phyloP scores from a whole-genome alignment of 1,284 basidiomycete genomes.

The Laetiporus sulphureus region DNA sequence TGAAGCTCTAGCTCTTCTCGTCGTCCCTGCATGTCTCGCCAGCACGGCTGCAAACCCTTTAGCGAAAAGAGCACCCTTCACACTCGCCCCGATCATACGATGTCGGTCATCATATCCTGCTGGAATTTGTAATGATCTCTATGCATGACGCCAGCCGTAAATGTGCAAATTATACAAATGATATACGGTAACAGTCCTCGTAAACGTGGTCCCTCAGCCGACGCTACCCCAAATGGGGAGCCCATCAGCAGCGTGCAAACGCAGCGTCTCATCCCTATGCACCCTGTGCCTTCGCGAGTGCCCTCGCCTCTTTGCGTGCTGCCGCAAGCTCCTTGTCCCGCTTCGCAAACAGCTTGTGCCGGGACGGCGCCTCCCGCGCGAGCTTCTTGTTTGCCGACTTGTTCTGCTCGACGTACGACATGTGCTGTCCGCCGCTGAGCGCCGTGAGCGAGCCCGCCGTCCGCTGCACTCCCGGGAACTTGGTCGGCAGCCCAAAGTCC shows the following conservation, averaged over 20 bases:
- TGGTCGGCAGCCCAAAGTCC: slow-evolving; percentile 54
- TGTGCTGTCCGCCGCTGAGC: slow-evolving; percentile 82
- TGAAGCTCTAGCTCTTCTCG: no score
- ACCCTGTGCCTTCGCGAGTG: slow-evolving; percentile 11
- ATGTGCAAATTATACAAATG: no score
- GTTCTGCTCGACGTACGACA: slow-evolving; percentile 90
- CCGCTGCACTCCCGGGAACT: slow-evolving; percentile 69
- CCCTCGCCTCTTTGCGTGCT: slow-evolving; percentile 48
- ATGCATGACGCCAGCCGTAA: no score
- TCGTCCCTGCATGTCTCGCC: no score
- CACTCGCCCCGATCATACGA: no score
- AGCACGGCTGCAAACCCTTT: no score
- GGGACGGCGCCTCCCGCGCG: slow-evolving; percentile 54
- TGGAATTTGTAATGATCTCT: no score
- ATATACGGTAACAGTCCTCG: no score
- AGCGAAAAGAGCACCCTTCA: no score
- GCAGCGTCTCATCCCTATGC: not conserved
- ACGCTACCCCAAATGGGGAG: no score
- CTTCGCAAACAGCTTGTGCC: slow-evolving; percentile 81
- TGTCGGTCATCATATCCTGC: no score
- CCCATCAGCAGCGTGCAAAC: not conserved
- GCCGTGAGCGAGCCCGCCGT: slow-evolving; percentile 82
- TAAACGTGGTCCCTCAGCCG: no score
- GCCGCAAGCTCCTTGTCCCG: slow-evolving; percentile 62
- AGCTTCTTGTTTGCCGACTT: slow-evolving; percentile 85